Percentiles rank a stretch among this genome's conserved stretches.
Evolutionary conservation across 495 filamentous ascomycete genomes (phyloP).

Genomic region (Neurospora sp.): DNA sequence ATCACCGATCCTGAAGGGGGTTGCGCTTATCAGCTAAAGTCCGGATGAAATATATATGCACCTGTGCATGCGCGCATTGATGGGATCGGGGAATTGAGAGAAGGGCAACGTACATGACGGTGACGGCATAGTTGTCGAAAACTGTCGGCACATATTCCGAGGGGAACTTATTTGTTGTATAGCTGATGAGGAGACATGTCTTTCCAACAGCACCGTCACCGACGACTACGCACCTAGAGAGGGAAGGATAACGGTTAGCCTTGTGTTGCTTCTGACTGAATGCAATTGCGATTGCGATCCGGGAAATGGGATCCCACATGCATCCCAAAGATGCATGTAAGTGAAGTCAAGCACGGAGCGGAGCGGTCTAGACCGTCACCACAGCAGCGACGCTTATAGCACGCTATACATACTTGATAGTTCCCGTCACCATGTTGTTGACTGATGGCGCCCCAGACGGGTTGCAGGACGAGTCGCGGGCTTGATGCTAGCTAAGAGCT

Average conservation of each 20-base stretch:
- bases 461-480: conserved; percentile 15
- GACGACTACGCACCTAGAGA: conserved; percentile 84
- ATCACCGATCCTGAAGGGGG: conserved; percentile 76
- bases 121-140: conserved; percentile 99
- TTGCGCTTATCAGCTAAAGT: not conserved
- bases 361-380: not conserved
- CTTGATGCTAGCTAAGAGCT: conserved; percentile 10
- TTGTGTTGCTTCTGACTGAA: not conserved
- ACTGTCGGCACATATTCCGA: conserved; percentile 99
- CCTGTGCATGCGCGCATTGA: not conserved
- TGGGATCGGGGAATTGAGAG: not conserved
- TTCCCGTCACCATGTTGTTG: conserved; percentile 66
- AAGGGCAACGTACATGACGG: conserved; percentile 75
- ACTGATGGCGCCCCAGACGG: conserved; percentile 18
- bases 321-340: not conserved
- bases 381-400: not conserved
- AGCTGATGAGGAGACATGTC: conserved; percentile 96
- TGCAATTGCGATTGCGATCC: not conserved
- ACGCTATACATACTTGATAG: conserved; percentile 57
- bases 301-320: not conserved
- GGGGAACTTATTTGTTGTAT: conserved; percentile 99
- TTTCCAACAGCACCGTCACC: conserved; percentile 99
- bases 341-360: not conserved
- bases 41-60: not conserved
- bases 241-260: conserved; percentile 10